Evolutionary conservation across 352 stramenopile species (phyloP).

Genomic region (Pythium phragmitis): DNA sequence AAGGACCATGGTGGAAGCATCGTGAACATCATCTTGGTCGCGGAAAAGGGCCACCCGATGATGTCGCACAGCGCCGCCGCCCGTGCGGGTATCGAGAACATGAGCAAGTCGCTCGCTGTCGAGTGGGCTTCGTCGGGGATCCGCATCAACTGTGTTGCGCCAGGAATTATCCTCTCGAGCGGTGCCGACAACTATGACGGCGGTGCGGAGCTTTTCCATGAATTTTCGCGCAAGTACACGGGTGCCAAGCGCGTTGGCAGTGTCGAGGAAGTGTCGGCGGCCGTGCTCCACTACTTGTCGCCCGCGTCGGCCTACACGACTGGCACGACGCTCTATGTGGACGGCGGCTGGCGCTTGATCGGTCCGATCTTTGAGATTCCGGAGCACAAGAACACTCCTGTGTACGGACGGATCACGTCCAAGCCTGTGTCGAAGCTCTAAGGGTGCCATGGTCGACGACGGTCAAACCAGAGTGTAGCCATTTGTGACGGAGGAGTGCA

Average conservation of each 20-base stretch:
- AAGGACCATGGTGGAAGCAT: constrained; percentile 78
- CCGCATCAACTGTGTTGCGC: constrained; percentile 90
- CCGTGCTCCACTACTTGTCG: constrained; percentile 89
- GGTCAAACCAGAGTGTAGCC: constrained; percentile 13
- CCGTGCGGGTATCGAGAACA: constrained; percentile 89
- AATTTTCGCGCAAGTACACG: constrained; percentile 69
- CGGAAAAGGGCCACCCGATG: constrained; percentile 86
- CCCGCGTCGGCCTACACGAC: constrained; percentile 91
- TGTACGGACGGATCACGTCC: constrained; percentile 61
- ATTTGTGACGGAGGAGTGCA: constrained; percentile 12
- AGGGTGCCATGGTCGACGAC: background rate
- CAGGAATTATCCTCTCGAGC: constrained; percentile 65
- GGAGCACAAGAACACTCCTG: constrained; percentile 68
- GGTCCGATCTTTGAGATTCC: constrained; percentile 75
- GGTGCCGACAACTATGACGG: constrained; percentile 86
- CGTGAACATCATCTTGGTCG: constrained; percentile 89
- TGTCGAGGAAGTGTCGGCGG: constrained; percentile 89
- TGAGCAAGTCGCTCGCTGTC: constrained; percentile 90
- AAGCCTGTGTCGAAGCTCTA: constrained; percentile 45
- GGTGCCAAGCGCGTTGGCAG: constrained; percentile 84
- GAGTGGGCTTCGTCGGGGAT: constrained; percentile 93
- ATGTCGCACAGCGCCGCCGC: constrained; percentile 87
- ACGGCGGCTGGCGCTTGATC: constrained; percentile 80
- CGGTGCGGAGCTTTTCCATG: constrained; percentile 78
- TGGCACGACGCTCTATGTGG: constrained; percentile 85